A percentile compares a stretch with the other conserved stretches of the same genome.
Evolutionary conservation across 2,329 filamentous ascomycete species (phyloP).

Genomic region (Diaporthe australafricana): DNA sequence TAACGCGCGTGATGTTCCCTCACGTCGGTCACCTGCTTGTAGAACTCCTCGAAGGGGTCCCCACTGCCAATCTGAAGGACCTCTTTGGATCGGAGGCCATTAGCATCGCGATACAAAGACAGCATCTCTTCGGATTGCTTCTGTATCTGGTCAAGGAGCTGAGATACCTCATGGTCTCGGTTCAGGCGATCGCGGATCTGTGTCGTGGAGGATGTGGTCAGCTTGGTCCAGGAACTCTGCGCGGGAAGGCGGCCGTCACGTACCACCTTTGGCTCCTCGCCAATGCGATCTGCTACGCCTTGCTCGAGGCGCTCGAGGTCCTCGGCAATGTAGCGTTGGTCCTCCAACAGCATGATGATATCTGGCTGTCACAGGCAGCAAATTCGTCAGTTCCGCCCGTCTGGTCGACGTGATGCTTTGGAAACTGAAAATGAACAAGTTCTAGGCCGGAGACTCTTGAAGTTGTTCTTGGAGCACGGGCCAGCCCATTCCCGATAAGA

Average conservation of each 20-base stretch:
- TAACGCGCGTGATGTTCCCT: slow-evolving; percentile 92
- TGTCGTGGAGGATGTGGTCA: slow-evolving; percentile 41
- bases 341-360: slow-evolving; percentile 82
- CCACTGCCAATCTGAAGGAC: slow-evolving; percentile 85
- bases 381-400: background rate
- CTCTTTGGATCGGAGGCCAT: slow-evolving; percentile 79
- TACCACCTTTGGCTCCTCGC: slow-evolving; percentile 90
- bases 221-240: background rate
- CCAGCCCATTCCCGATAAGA: slow-evolving; percentile 32
- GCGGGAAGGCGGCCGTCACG: background rate
- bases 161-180: slow-evolving; percentile 90
- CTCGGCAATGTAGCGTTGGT: slow-evolving; percentile 94
- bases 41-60: slow-evolving; percentile 91
- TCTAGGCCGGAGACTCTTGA: background rate
- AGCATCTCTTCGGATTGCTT: slow-evolving; percentile 84
- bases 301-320: slow-evolving; percentile 96
- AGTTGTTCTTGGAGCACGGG: slow-evolving; percentile 16
- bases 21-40: slow-evolving; percentile 83
- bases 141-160: slow-evolving; percentile 89
- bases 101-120: slow-evolving; percentile 85
- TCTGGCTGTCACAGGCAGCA: background rate
- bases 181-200: slow-evolving; percentile 90
- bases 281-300: slow-evolving; percentile 88
- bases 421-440: background rate
- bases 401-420: background rate